phyloP scores from a whole-genome alignment of 2,329 filamentous ascomycete species.

The Metarhizium brunneum region DNA sequence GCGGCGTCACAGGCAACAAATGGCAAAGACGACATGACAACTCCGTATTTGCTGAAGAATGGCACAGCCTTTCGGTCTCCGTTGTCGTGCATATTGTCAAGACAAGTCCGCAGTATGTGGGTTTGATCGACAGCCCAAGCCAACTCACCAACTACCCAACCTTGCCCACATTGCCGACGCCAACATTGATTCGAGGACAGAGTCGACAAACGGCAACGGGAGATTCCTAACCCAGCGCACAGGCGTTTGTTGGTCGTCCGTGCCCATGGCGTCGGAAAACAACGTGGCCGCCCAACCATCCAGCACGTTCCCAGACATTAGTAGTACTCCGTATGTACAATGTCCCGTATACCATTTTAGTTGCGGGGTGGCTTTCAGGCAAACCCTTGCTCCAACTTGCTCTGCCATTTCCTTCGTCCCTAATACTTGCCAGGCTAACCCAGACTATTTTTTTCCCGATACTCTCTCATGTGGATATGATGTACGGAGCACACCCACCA shows the following conservation, averaged over 20 bases:
- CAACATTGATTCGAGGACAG: neutral
- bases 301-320: neutral
- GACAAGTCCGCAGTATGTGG: neutral
- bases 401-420: no score
- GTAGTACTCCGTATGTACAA: no score
- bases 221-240: neutral
- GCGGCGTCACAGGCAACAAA: no score
- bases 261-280: conserved; percentile 1
- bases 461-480: no score
- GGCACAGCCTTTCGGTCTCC: neutral
- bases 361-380: neutral
- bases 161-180: neutral
- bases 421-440: no score
- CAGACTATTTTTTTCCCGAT: no score
- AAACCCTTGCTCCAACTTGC: no score
- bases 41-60: no score
- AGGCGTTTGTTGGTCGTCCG: neutral
- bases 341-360: neutral
- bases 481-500: no score
- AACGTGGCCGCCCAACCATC: neutral
- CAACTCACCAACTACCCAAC: neutral
- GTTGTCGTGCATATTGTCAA: neutral
- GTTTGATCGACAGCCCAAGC: neutral
- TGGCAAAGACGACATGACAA: no score
- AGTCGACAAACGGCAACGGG: neutral